Evolutionary conservation across 1,284 basidiomycete genomes (phyloP).

Genomic region (Tilletia indica): DNA sequence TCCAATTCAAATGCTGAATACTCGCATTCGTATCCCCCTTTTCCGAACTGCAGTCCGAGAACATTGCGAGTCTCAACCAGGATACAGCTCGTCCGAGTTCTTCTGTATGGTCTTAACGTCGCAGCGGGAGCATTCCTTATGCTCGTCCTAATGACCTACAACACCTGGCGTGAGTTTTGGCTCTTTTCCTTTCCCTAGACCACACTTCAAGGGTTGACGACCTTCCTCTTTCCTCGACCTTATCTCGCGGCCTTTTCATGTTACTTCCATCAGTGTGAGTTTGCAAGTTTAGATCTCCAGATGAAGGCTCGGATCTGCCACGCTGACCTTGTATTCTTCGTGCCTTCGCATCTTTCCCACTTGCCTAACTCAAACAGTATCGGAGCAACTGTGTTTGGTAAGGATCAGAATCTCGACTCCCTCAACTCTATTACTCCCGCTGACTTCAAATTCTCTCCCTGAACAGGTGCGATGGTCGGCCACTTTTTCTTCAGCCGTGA

Average conservation of each 20-base stretch:
- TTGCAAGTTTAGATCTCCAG: no score
- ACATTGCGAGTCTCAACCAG: constrained; percentile 13
- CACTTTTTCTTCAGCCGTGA: constrained; percentile 24
- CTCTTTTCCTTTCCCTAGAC: no score
- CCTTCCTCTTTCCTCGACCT: no score
- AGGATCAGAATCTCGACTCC: not conserved
- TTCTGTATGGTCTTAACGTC: constrained; percentile 18
- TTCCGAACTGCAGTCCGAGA: not conserved
- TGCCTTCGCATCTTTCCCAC: not conserved
- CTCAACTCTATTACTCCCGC: not conserved
- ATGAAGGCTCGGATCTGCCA: no score
- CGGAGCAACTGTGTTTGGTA: not conserved
- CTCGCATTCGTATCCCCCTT: no score
- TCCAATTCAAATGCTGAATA: no score
- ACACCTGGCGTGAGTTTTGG: constrained; percentile 14
- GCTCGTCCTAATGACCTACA: constrained; percentile 26
- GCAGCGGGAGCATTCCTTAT: constrained; percentile 23
- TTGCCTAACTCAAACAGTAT: not conserved
- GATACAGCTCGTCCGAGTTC: constrained; percentile 9
- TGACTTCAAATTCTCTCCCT: not conserved
- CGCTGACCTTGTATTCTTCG: not conserved
- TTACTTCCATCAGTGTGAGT: not conserved
- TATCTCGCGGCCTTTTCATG: not conserved
- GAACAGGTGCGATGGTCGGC: constrained; percentile 16
- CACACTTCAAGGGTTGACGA: no score